A percentile compares a stretch with the other conserved stretches of the same genome.
Evolutionary conservation across 2,329 filamentous ascomycete genomes (phyloP).

Genomic region (Aspergillaceae sp.): DNA sequence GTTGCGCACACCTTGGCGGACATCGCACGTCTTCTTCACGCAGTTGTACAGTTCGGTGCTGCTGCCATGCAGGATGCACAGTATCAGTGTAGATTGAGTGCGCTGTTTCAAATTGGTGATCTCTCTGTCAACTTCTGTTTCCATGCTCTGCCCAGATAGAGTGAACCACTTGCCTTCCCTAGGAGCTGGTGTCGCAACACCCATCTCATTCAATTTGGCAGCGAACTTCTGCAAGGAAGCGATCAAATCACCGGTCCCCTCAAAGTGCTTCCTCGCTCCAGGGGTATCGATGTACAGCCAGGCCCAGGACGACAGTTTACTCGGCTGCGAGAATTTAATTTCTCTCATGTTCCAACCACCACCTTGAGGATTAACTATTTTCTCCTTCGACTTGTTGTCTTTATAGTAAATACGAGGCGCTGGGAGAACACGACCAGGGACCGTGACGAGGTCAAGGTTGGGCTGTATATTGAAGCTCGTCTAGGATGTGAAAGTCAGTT

Average conservation of each 20-base stretch:
- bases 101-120: constrained; percentile 12
- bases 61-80: constrained; percentile 51
- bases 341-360: constrained; percentile 63
- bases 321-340: constrained; percentile 48
- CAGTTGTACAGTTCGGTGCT: constrained; percentile 51
- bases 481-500: constrained; percentile 17
- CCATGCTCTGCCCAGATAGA: constrained; percentile 9
- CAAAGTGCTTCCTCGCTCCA: constrained; percentile 3
- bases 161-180: constrained; percentile 8
- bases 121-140: constrained; percentile 13
- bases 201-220: constrained; percentile 18
- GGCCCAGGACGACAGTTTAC: constrained; percentile 25
- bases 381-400: constrained; percentile 11
- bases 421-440: constrained; percentile 59
- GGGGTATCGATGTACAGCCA: constrained; percentile 17
- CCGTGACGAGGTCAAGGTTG: constrained; percentile 52
- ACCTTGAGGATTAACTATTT: constrained; percentile 16
- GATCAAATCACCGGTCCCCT: constrained; percentile 4
- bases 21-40: constrained; percentile 62
- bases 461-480: constrained; percentile 52
- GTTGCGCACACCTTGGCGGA: constrained; percentile 58
- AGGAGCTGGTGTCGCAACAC: constrained; percentile 12
- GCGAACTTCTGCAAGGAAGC: constrained; percentile 11
- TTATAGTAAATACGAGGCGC: constrained; percentile 56
- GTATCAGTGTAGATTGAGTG: constrained; percentile 37